Conservation (phyloP, 345 rosid species). For the Turritis glabra region DNA sequence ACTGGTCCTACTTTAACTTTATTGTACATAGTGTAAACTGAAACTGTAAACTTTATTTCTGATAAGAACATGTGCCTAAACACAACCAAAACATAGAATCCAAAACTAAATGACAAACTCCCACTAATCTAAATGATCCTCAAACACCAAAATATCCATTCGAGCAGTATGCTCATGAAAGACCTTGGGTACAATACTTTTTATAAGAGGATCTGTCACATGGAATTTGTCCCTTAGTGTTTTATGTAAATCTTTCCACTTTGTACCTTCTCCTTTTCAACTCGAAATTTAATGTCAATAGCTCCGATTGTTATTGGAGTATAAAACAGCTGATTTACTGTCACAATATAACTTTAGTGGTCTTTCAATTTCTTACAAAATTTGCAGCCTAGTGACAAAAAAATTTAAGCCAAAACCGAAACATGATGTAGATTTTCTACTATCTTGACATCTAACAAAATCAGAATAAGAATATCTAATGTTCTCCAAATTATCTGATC, state of each 20-base stretch:
- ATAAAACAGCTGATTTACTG: background rate
- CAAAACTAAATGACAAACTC: background rate
- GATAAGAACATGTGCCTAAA: background rate
- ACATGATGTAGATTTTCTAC: background rate
- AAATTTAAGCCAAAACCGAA: background rate
- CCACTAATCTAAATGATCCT: background rate
- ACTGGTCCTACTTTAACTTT: background rate
- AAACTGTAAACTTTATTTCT: background rate
- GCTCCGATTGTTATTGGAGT: background rate
- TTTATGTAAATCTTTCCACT: background rate
- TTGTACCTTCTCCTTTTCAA: background rate
- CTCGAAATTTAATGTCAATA: background rate
- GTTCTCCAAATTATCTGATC: background rate
- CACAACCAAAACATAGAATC: background rate
- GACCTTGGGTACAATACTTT: background rate
- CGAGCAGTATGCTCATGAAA: slow-evolving; percentile 4
- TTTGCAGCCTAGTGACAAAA: background rate
- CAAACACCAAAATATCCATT: background rate
- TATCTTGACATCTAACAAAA: background rate
- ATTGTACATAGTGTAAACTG: background rate
- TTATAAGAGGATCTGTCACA: background rate
- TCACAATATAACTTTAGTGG: background rate
- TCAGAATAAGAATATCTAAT: background rate
- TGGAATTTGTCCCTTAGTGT: background rate
- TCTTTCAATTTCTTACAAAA: background rate